These are phyloP conservation scores for Trichoderma erinaceum DNA, from an alignment of 495 filamentous ascomycete species.

Conservation along the genomic window DNA sequence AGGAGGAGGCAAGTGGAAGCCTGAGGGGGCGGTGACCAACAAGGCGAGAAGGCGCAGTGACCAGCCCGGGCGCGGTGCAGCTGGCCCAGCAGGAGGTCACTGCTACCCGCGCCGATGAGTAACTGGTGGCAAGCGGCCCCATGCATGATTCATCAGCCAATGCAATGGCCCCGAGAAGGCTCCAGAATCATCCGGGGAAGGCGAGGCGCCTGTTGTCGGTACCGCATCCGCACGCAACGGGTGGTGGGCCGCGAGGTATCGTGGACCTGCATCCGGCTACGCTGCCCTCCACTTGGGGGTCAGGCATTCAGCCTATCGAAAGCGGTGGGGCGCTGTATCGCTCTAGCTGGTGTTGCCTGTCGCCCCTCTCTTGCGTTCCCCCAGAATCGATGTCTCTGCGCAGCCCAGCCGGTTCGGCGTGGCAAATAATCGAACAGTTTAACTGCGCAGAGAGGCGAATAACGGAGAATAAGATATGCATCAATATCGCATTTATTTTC, in stretches of 20 bases:
- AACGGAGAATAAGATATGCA: not conserved
- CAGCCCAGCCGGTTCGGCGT: not conserved
- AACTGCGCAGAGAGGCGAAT: not conserved
- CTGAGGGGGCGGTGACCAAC: conserved; percentile 11
- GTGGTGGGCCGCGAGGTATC: not conserved
- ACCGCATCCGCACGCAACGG: not conserved
- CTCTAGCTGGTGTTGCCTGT: not conserved
- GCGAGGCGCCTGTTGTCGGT: not conserved
- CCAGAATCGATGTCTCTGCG: not conserved
- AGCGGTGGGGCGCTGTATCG: not conserved
- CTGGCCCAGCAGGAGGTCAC: not conserved
- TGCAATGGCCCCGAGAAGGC: not conserved
- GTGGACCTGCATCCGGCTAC: conserved; percentile 7
- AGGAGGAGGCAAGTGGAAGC: conserved; percentile 4
- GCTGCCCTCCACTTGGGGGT: not conserved
- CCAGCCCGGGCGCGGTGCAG: not conserved
- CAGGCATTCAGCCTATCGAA: not conserved
- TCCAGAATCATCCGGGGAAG: conserved; percentile 9
- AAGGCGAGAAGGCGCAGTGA: conserved; percentile 2
- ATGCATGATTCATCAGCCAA: conserved; percentile 9
- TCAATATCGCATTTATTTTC: not conserved
- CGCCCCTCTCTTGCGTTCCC: not conserved
- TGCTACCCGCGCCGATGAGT: not conserved
- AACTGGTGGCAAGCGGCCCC: conserved; percentile 4
- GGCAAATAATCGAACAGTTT: not conserved